These are phyloP conservation scores for Venustampulla echinocandica DNA, from an alignment of 495 filamentous ascomycete species.

Conservation along the genomic window DNA sequence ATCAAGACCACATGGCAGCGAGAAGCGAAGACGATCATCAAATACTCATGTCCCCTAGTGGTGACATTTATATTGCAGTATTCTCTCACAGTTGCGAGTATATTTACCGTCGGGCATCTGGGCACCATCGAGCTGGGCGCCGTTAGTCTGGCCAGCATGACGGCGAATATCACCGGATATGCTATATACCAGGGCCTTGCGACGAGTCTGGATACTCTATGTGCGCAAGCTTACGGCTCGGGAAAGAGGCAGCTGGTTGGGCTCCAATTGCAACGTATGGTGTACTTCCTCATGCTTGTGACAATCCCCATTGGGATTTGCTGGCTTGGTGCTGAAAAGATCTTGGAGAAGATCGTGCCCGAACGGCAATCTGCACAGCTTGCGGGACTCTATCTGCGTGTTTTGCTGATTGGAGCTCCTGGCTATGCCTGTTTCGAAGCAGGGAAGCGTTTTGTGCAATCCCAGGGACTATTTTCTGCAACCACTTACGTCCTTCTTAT, in stretches of 20 bases:
- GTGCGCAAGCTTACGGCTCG: slow-evolving; percentile 65
- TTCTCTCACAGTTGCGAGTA: slow-evolving; percentile 56
- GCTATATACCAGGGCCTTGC: slow-evolving; percentile 62
- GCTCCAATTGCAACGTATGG: slow-evolving; percentile 63
- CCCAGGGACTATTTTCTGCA: slow-evolving; percentile 61
- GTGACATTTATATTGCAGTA: slow-evolving; percentile 69
- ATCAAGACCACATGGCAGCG: slow-evolving; percentile 80
- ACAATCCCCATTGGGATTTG: slow-evolving; percentile 53
- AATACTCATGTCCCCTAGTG: slow-evolving; percentile 51
- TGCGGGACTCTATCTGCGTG: slow-evolving; percentile 58
- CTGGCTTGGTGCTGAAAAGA: slow-evolving; percentile 48
- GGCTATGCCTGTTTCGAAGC: slow-evolving; percentile 62
- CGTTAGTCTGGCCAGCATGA: slow-evolving; percentile 62
- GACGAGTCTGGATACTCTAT: slow-evolving; percentile 64
- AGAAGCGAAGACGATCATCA: slow-evolving; percentile 59
- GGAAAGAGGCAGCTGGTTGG: slow-evolving; percentile 61
- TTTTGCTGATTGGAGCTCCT: slow-evolving; percentile 56
- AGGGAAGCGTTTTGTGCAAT: slow-evolving; percentile 64
- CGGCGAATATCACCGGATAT: slow-evolving; percentile 65
- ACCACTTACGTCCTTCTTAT: slow-evolving; percentile 59
- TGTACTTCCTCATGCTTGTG: slow-evolving; percentile 52
- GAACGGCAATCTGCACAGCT: slow-evolving; percentile 51
- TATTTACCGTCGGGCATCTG: slow-evolving; percentile 59
- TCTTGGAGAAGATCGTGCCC: slow-evolving; percentile 52
- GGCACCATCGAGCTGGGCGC: slow-evolving; percentile 56